phyloP scores from a whole-genome alignment of 2,329 filamentous ascomycete species.

The Beauveria scarabaeidicola region DNA sequence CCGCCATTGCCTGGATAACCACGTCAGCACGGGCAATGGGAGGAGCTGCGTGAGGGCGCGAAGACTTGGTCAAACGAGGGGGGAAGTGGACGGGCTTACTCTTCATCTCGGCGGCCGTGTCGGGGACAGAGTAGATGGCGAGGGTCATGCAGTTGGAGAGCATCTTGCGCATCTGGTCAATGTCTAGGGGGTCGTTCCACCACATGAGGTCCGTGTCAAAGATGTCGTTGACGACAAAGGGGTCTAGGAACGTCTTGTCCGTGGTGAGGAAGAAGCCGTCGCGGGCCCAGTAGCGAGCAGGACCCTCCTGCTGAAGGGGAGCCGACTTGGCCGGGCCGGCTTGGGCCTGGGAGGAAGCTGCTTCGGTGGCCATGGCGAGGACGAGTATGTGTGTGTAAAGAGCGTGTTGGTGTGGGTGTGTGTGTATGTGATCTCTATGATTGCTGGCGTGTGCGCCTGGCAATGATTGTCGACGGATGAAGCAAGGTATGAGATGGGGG shows the following conservation, averaged over 20 bases:
- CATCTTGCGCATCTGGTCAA: slow-evolving; percentile 39
- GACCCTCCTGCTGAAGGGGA: slow-evolving; percentile 22
- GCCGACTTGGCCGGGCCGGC: slow-evolving; percentile 7
- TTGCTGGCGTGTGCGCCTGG: neutral
- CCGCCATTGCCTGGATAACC: slow-evolving; percentile 22
- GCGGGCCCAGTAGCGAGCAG: slow-evolving; percentile 38
- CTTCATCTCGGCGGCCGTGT: slow-evolving; percentile 31
- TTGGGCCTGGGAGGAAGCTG: slow-evolving; percentile 1
- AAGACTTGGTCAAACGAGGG: slow-evolving; percentile 15
- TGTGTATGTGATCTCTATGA: neutral
- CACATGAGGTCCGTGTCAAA: slow-evolving; percentile 50
- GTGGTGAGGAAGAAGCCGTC: slow-evolving; percentile 54
- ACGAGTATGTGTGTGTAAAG: neutral
- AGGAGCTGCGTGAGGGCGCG: slow-evolving; percentile 18
- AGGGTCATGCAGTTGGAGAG: slow-evolving; percentile 52
- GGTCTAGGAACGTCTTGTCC: slow-evolving; percentile 46
- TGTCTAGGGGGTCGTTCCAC: slow-evolving; percentile 48
- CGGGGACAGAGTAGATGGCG: slow-evolving; percentile 42
- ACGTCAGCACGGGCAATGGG: too few species aligned
- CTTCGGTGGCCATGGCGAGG: slow-evolving; percentile 6
- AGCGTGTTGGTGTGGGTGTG: neutral
- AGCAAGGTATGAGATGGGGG: neutral
- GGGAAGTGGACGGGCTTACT: slow-evolving; percentile 22
- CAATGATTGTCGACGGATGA: neutral
- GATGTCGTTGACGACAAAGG: slow-evolving; percentile 44